Base-by-base conservation (phyloP, 2,329 filamentous ascomycete genomes). In the Cladosporium austrohemisphaericum region DNA sequence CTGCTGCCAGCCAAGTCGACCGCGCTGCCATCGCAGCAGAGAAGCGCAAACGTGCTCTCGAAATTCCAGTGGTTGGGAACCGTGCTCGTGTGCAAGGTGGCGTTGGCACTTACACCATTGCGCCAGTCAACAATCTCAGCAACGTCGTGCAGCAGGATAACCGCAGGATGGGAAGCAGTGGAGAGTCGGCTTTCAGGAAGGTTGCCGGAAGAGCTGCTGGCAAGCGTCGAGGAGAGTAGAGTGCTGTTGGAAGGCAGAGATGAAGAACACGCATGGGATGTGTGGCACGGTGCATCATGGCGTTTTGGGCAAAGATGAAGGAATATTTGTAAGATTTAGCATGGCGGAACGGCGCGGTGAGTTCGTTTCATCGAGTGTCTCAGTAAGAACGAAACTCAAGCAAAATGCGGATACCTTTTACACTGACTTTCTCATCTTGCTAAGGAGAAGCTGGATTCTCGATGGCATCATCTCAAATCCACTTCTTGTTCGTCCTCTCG, bases 31-130 rank as follows among this genome's bases (percentile, higher is more conserved):
- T 70, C 1, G 71, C 72, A 44, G 73, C 73, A 3, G 74, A 77
- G 57, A 72, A 75, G 57, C 69, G 78, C 56, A 72, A 76, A 57
- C 69, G 71, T 60, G 72, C 70, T 31, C 71, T 81, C 53, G 76
- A 77, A 52, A 73, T 72, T 37, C 77, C 77, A 16, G 72, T 71
- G 43, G 66, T 73, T 28, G 73, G 72, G 55, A 81, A 83, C 57
- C 74, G 81, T 59, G 81, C 81, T 25, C 73, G 80, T 51, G 74
- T 79, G 55, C 76, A 83, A 55, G 73, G 73, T 38, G 25, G 75
- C n/a, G 71, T 79, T 28, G 77, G 77, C 41, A 81, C 76, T 18
- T 85, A 84, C 62, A 80, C 75, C 4, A 75, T 84, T 56, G 81
- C 80, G 40, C 81, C 81, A n/a, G 77, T 76, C 62, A 80, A 75